phyloP scores from a whole-genome alignment of 306 rosid genomes.

The Urtica urens region DNA sequence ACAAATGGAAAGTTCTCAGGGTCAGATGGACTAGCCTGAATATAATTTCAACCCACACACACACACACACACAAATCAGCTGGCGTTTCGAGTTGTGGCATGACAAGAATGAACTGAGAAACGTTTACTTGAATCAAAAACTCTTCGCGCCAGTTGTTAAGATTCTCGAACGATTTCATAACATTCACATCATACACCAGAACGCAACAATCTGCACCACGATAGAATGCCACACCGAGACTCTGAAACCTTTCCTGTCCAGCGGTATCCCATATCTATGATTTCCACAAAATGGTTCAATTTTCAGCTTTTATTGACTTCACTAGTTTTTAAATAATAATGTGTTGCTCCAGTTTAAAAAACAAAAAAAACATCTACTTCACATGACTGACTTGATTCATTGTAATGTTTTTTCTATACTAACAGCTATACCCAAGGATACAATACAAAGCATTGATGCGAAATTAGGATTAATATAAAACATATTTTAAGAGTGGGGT shows the following conservation, averaged over 20 bases:
- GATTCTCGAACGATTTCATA: conserved; percentile 90
- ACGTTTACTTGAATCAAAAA: conserved; percentile 92
- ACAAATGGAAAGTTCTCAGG: conserved; percentile 98
- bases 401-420: not conserved
- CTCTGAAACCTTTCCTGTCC: conserved; percentile 98
- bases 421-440: not conserved
- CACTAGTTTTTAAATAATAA: too few relatives aligned
- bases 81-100: conserved; percentile 1
- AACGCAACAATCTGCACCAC: conserved; percentile 99
- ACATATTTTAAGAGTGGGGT: too few relatives aligned
- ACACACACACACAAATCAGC: conserved; percentile 7
- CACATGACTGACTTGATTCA: not conserved
- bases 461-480: not conserved
- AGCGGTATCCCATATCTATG: conserved; percentile 95
- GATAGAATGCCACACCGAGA: conserved; percentile 99
- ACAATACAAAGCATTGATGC: not conserved
- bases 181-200: conserved; percentile 97
- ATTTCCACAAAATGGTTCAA: too few relatives aligned
- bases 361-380: not conserved
- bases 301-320: not conserved
- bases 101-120: not conserved
- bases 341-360: not conserved
- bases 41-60: conserved; percentile 23
- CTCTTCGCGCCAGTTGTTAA: conserved; percentile 97
- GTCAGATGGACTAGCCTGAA: conserved; percentile 97